These are phyloP conservation scores for Eucalyptus cladocalyx DNA, from an alignment of 345 rosid genomes.

Conservation along the genomic window DNA sequence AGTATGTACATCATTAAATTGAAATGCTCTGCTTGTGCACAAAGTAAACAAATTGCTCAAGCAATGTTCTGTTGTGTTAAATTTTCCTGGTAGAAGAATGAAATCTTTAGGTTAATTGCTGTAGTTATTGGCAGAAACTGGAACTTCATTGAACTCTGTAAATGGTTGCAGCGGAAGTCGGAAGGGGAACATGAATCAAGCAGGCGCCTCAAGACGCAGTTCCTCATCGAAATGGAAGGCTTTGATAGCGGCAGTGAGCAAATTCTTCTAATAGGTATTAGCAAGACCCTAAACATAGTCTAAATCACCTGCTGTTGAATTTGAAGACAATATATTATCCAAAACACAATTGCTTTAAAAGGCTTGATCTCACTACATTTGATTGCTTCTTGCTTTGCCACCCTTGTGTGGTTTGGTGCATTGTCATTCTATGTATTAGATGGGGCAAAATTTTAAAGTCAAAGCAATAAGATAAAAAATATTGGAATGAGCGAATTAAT, in stretches of 20 bases:
- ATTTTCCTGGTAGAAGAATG: not conserved
- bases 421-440: not conserved
- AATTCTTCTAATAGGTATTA: conserved; percentile 84
- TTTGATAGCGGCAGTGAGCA: conserved; percentile 84
- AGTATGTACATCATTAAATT: not conserved
- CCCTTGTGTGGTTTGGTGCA: not conserved
- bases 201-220: conserved; percentile 91
- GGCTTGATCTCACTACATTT: not conserved
- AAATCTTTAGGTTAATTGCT: not conserved
- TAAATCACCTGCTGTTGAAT: not conserved
- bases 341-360: not conserved
- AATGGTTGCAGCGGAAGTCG: conserved; percentile 73
- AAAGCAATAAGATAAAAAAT: not conserved
- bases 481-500: not conserved
- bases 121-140: not conserved
- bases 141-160: not conserved
- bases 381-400: not conserved
- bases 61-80: not conserved
- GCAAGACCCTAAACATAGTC: not conserved
- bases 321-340: not conserved
- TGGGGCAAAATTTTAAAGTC: not conserved
- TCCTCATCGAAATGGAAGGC: conserved; percentile 97
- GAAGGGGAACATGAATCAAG: conserved; percentile 99
- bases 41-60: not conserved
- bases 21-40: not conserved